Evolutionary conservation across 108 stramenopile species (phyloP), one percentile per base, ranked within the genome.

Genomic region (Mediolabrus comicus): DNA sequence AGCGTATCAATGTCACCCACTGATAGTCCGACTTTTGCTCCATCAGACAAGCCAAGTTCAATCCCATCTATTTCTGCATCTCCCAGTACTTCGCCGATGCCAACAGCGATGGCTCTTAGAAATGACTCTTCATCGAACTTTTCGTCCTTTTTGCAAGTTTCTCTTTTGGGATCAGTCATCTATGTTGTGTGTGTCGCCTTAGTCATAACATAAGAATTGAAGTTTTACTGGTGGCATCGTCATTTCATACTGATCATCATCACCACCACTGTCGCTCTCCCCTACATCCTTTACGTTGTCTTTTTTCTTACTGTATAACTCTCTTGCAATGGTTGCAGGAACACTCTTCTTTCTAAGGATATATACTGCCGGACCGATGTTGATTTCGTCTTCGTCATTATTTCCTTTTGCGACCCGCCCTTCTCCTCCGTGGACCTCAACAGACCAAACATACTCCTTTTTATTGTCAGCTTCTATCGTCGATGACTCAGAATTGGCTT

Each of bases 401-500:
- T 24, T 53, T 30, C 22, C 4, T 67, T 52, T 55, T n/a, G n/a
- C n/a, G n/a, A n/a, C n/a, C n/a, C n/a, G 46, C 57, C 65, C 83
- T 60, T 85, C 87, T 39, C 75, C 86, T 16, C 92, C 90, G 67
- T 94, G 92, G 2, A 94, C 87, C 73, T 94, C 87, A 64, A 94
- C 74, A 2, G 67, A 61, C 88, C 89, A 94, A 22, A 62, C 13
- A 28, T 59, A 38, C 19, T 69, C 62, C 32, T 43, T 67, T 0
- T 56, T 38, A 31, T 65, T 59, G 19, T 41, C 0, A n/a, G 41
- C 8, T 14, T 36, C 13, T 14, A 41, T 53, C 10, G 38, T 32
- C 14, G 12, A 59, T 25, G 29, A 51, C 43, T 38, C 62, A 9
- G 43, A 17, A 3, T 30, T 24, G 19, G 13, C 24, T 17, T n/a